Base-by-base conservation (phyloP, 2,329 filamentous ascomycete genomes). In the Fusarium guadeloupense region DNA sequence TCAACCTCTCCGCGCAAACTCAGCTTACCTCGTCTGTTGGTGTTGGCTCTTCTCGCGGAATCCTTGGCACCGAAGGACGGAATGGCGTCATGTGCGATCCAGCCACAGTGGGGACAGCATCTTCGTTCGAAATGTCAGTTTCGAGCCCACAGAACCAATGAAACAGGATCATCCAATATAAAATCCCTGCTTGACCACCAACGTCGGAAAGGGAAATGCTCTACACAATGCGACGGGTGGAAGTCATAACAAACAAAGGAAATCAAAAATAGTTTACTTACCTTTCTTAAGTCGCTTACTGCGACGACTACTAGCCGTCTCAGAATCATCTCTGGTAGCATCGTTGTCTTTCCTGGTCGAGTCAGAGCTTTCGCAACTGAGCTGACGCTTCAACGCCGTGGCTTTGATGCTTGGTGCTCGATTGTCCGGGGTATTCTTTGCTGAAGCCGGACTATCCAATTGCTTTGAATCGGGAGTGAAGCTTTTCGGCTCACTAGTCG, bases 71-170 rank as follows among this genome's bases (percentile, higher is more conserved):
- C 21, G 90, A 89, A 52, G 94, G 92, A 47, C 94, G 91, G 72
- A 96, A 93, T 70, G 94, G 86, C 59, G 92, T 95, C 93, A 98
- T 98, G 77, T 98, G 93, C 46, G 94, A 98, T 49, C 95, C 95
- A 64, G 93, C 93, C 66, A 99, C 92, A 28, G 92, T 97, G 37
- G 94, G 92, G 30, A 89, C 85, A 37, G 82, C 80, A 76, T 87
- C 85, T 72, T 62, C 41, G 58, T 54, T 20, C 30, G 51, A 54
- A 56, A 57, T 67, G 60, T 70, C 64, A 70, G 68, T 43, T 40
- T 53, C 26, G 38, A 38, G 20, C 17, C 23, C 35, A 49, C 39
- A 14, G 30, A 44, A 23, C 69, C 59, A 72, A 69, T 68, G 30
- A 68, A 34, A 30, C 9, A 14, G 12, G 49, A 48, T 67, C 51